Percentiles rank a stretch among this genome's conserved stretches.
Evolutionary conservation across 2,329 filamentous ascomycete species (phyloP).

Genomic region (Calonectria naviculata): DNA sequence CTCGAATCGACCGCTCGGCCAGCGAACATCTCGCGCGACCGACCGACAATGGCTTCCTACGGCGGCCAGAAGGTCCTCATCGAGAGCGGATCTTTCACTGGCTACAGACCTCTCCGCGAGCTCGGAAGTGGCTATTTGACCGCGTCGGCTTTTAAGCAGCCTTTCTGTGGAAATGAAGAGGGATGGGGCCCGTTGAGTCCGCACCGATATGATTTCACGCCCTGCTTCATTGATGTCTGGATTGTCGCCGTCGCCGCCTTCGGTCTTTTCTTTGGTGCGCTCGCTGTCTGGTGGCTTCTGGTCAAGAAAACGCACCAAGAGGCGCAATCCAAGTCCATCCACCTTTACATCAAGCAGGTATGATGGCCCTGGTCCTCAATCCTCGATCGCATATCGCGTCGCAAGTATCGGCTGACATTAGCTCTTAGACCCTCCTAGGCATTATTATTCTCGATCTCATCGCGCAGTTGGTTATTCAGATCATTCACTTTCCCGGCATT

Average conservation of each 20-base stretch:
- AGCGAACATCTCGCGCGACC: slow-evolving; percentile 34
- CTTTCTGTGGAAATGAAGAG: slow-evolving; percentile 88
- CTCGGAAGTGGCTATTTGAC: slow-evolving; percentile 71
- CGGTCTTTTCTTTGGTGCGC: slow-evolving; percentile 81
- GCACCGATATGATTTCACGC: slow-evolving; percentile 91
- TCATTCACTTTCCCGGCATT: slow-evolving; percentile 73
- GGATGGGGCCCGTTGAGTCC: slow-evolving; percentile 96
- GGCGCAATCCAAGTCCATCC: slow-evolving; percentile 83
- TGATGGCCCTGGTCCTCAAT: background rate
- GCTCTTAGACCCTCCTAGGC: slow-evolving; percentile 65
- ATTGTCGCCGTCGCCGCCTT: slow-evolving; percentile 81
- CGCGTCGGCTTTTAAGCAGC: slow-evolving; percentile 67
- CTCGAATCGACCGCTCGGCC: slow-evolving; percentile 10
- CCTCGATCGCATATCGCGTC: background rate
- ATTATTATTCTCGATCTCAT: slow-evolving; percentile 75
- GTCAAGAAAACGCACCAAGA: slow-evolving; percentile 71
- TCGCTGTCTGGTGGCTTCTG: slow-evolving; percentile 84
- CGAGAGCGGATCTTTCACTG: slow-evolving; percentile 71
- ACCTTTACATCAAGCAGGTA: slow-evolving; percentile 94
- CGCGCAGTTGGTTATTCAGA: slow-evolving; percentile 81
- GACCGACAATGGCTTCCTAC: slow-evolving; percentile 45
- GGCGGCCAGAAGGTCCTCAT: slow-evolving; percentile 59
- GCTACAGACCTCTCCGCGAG: slow-evolving; percentile 61
- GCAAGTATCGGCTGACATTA: background rate
- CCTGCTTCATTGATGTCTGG: slow-evolving; percentile 96